Percentiles rank a stretch among this genome's conserved stretches.
These are phyloP conservation scores for Dujonia santamariae DNA, from an alignment of 1,139 yeast species.

Conservation along the genomic window DNA sequence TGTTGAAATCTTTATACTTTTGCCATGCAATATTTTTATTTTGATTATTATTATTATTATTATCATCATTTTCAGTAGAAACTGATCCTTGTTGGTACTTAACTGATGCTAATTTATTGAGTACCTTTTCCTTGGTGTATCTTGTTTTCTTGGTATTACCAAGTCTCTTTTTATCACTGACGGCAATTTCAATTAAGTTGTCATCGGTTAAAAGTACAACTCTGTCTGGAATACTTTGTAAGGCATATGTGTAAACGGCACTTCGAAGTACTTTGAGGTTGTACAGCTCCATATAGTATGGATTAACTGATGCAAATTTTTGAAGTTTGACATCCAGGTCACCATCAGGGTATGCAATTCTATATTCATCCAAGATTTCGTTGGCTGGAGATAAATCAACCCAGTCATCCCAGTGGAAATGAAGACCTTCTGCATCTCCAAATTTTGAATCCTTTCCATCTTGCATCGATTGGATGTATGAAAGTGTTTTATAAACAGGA, in stretches of 20 bases:
- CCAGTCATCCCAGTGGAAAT: slow-evolving; percentile 47
- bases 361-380: slow-evolving; percentile 17
- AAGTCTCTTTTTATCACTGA: slow-evolving; percentile 23
- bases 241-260: slow-evolving; percentile 34
- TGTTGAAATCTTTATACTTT: slow-evolving; percentile 10
- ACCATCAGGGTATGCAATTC: slow-evolving; percentile 20
- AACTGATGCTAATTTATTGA: slow-evolving; percentile 13
- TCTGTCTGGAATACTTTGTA: slow-evolving; percentile 27
- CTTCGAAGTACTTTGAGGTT: slow-evolving; percentile 32
- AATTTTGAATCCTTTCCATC: background rate
- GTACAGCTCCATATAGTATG: slow-evolving; percentile 36
- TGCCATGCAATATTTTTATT: background rate
- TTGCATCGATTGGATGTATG: slow-evolving; percentile 16
- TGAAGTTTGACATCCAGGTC: slow-evolving; percentile 21
- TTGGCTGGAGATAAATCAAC: slow-evolving; percentile 30
- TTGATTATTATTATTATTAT: no score
- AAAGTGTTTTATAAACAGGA: slow-evolving; percentile 18
- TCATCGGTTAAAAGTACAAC: slow-evolving; percentile 26
- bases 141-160: slow-evolving; percentile 11
- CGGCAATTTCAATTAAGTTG: slow-evolving; percentile 28
- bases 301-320: slow-evolving; percentile 28
- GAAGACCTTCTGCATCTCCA: slow-evolving; percentile 11
- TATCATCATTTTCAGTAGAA: no score
- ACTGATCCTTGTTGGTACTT: slow-evolving; percentile 1
- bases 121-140: slow-evolving; percentile 9